Evolutionary conservation across 1,284 basidiomycete genomes (phyloP).

Genomic region (Sutorius eximius): DNA sequence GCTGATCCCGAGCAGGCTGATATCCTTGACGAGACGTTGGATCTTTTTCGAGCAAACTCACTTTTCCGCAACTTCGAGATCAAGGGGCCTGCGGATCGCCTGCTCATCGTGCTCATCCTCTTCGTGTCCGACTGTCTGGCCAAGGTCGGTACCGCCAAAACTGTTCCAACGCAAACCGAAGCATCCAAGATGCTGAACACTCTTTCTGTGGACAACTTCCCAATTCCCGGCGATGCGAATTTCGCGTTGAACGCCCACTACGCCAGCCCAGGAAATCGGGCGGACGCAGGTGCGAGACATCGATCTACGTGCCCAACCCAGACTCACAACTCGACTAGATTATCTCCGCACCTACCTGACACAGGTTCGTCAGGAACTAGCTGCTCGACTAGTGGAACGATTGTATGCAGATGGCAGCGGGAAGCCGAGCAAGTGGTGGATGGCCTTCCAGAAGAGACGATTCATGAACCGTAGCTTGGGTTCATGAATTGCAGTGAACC

Average conservation of each 20-base stretch:
- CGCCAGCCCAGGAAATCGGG: conserved; percentile 72
- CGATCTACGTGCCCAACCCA: not conserved
- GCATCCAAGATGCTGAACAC: conserved; percentile 89
- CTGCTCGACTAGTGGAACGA: conserved; percentile 81
- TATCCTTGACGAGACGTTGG: conserved; percentile 94
- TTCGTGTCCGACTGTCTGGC: conserved; percentile 97
- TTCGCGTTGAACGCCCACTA: conserved; percentile 96
- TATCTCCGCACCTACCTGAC: conserved; percentile 88
- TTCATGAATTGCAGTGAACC: conserved; percentile 38
- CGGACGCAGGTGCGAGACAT: conserved; percentile 74
- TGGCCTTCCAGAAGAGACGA: conserved; percentile 96
- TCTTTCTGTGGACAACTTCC: conserved; percentile 88
- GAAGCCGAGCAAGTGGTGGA: conserved; percentile 99
- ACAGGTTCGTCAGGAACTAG: conserved; percentile 91
- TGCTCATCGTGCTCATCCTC: conserved; percentile 96
- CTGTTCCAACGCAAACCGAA: conserved; percentile 76
- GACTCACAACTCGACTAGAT: conserved; percentile 48
- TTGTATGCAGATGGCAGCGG: conserved; percentile 86
- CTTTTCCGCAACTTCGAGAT: conserved; percentile 99
- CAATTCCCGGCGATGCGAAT: conserved; percentile 93
- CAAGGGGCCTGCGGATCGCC: conserved; percentile 95
- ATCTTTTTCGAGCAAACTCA: conserved; percentile 98
- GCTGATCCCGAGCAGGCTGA: conserved; percentile 82
- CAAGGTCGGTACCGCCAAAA: conserved; percentile 73
- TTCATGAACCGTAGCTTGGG: conserved; percentile 91